A percentile compares a stretch with the other conserved stretches of the same genome.
These are phyloP conservation scores for Pichia gijzeniarum DNA, from an alignment of 805 yeast genomes.

Conservation along the genomic window DNA sequence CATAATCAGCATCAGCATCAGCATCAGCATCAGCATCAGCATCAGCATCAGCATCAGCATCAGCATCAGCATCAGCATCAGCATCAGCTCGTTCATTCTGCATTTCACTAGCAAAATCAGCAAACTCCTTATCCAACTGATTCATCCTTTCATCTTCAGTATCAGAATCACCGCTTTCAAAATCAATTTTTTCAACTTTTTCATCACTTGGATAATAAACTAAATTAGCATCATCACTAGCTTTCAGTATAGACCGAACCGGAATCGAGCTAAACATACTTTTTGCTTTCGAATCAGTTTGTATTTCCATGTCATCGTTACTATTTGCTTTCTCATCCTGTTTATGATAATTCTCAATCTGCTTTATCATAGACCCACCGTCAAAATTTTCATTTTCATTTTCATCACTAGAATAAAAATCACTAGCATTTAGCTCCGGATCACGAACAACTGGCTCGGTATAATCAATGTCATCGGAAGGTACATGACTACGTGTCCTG, in stretches of 20 bases:
- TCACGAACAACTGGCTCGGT: conserved; percentile 13
- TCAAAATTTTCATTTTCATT: neutral
- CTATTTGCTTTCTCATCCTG: neutral
- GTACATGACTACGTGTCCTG: conserved; percentile 10
- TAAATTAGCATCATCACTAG: neutral
- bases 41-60: conserved; percentile 34
- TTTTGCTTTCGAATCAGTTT: neutral
- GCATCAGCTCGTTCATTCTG: conserved; percentile 7
- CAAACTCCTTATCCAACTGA: conserved; percentile 12
- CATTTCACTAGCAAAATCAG: conserved; percentile 12
- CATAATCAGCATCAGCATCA: conserved; percentile 26
- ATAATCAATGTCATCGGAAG: neutral
- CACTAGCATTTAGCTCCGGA: conserved; percentile 14
- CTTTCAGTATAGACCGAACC: neutral
- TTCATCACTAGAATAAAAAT: conserved; percentile 13
- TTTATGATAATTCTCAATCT: neutral
- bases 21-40: conserved; percentile 1
- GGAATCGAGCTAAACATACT: neutral
- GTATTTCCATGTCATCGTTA: no score
- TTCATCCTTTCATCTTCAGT: conserved; percentile 13
- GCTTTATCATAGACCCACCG: neutral
- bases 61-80: conserved; percentile 26
- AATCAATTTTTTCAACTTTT: neutral
- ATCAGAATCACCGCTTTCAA: conserved; percentile 17
- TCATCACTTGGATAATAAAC: conserved; percentile 9